phyloP scores from a whole-genome alignment of 345 rosid genomes.

The Pistacia vera region DNA sequence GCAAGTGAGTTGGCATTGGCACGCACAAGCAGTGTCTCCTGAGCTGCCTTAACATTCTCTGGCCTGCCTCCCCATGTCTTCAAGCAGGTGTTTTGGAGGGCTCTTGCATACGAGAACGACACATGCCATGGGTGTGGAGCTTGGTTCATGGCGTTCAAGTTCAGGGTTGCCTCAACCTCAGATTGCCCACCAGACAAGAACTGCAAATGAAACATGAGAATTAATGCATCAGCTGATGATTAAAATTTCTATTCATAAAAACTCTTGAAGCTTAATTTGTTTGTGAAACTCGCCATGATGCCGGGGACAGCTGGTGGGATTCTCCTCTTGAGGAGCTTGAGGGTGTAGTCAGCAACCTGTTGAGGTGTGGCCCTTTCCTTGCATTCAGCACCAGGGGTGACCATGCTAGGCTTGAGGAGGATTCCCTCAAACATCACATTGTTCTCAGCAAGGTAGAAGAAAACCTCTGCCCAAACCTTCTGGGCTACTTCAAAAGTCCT shows the following conservation, averaged over 20 bases:
- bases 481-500: constrained; percentile 93
- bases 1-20: constrained; percentile 93
- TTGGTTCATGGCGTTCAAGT: constrained; percentile 98
- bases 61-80: constrained; percentile 94
- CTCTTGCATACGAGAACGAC: constrained; percentile 96
- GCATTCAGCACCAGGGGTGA: constrained; percentile 97
- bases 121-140: constrained; percentile 91
- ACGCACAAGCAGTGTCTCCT: constrained; percentile 63
- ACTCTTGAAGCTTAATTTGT: not conserved
- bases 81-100: constrained; percentile 92
- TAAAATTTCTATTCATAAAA: too few relatives aligned
- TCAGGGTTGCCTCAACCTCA: constrained; percentile 94
- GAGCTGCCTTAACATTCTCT: constrained; percentile 85
- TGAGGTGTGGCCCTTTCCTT: constrained; percentile 83
- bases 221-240: not conserved
- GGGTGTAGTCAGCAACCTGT: constrained; percentile 89
- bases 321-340: constrained; percentile 84
- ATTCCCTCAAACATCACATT: constrained; percentile 96
- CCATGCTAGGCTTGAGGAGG: constrained; percentile 99
- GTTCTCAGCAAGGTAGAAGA: constrained; percentile 96
- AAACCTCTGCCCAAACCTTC: constrained; percentile 98
- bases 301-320: constrained; percentile 95
- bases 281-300: constrained; percentile 77
- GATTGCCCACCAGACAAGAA: constrained; percentile 99
- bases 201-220: constrained; percentile 41